A percentile compares a stretch with the other conserved stretches of the same genome.
These are phyloP conservation scores for Pterula multifida DNA, from an alignment of 1,284 basidiomycete species.

Conservation along the genomic window DNA sequence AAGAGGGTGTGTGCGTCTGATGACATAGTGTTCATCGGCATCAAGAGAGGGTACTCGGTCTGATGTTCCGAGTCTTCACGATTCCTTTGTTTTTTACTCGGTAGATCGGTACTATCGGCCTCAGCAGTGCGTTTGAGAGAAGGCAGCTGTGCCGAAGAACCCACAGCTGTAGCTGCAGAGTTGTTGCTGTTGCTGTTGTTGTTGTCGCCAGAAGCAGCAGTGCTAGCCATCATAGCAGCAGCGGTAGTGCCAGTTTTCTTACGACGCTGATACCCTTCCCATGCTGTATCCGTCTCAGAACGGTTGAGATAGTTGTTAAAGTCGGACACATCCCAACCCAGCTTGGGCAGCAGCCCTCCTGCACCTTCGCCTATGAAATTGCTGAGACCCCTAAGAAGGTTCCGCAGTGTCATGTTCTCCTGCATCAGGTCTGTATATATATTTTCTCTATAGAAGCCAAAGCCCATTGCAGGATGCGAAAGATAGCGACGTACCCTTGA, in stretches of 20 bases:
- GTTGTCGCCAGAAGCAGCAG: constrained; percentile 21
- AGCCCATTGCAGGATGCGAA: constrained; percentile 7
- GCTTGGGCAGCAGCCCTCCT: constrained; percentile 62
- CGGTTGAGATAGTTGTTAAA: constrained; percentile 74
- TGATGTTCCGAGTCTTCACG: constrained; percentile 28
- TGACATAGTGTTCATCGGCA: constrained; percentile 34
- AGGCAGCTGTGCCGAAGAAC: neutral
- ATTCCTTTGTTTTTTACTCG: constrained; percentile 37
- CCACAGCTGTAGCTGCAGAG: neutral
- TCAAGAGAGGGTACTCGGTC: constrained; percentile 41
- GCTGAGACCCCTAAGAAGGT: constrained; percentile 62
- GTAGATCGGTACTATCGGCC: constrained; percentile 30
- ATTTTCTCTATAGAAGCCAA: constrained; percentile 7
- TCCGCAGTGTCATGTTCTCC: constrained; percentile 77
- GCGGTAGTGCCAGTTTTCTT: constrained; percentile 30
- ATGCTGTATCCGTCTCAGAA: constrained; percentile 83
- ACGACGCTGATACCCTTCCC: constrained; percentile 72
- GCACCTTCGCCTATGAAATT: constrained; percentile 79
- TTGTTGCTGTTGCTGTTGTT: no score
- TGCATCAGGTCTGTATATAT: constrained; percentile 69
- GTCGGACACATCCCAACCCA: constrained; percentile 67
- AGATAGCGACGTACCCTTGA: constrained; percentile 42
- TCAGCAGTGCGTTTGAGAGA: constrained; percentile 33
- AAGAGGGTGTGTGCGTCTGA: constrained; percentile 26
- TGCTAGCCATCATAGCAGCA: constrained; percentile 14